Evolutionary conservation across 331 rosid genomes (phyloP).

Genomic region (Malus hybrid): DNA sequence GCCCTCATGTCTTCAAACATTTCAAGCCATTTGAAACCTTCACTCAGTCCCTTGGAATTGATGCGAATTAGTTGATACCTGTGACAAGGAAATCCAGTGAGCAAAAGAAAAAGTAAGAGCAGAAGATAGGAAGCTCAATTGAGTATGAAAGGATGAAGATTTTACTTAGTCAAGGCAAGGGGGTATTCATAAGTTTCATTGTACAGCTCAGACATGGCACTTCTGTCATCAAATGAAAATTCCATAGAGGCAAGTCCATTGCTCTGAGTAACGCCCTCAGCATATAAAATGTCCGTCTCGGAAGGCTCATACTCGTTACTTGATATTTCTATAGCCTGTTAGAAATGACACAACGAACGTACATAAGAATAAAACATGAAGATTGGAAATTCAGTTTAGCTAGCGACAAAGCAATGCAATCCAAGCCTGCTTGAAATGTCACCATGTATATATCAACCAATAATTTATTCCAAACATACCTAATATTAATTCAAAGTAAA

Average conservation of each 20-base stretch:
- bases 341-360: constrained; percentile 15
- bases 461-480: neutral
- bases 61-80: constrained; percentile 78
- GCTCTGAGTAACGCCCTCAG: constrained; percentile 86
- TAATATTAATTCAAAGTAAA: neutral
- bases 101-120: neutral
- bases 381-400: neutral
- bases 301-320: constrained; percentile 93
- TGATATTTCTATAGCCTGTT: constrained; percentile 82
- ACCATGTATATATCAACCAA: neutral
- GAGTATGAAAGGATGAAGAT: constrained; percentile 6
- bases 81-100: constrained; percentile 14
- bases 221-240: constrained; percentile 78
- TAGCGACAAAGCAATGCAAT: neutral
- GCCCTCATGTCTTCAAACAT: constrained; percentile 87
- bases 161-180: constrained; percentile 62
- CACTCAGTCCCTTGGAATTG: constrained; percentile 67
- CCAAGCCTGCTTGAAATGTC: neutral
- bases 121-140: neutral
- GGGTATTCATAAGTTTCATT: constrained; percentile 49
- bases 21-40: constrained; percentile 88
- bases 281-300: constrained; percentile 69
- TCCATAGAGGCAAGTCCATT: constrained; percentile 82
- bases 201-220: constrained; percentile 73
- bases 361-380: neutral